A percentile compares a stretch with the other conserved stretches of the same genome.
phyloP scores from a whole-genome alignment of 257 asterid genomes.

The Fraxinus quadrangulata region DNA sequence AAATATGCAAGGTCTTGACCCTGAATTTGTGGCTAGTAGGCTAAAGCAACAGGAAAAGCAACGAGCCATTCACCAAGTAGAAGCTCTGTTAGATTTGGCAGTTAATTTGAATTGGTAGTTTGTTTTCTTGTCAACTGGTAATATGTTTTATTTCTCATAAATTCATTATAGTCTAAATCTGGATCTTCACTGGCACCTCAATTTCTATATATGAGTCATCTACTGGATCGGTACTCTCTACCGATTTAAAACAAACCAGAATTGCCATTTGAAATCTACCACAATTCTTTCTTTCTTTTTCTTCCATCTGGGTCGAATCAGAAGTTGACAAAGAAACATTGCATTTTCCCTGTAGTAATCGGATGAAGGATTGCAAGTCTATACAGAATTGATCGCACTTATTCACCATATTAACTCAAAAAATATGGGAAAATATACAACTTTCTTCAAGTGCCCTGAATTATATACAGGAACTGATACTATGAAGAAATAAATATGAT shows the following conservation, averaged over 20 bases:
- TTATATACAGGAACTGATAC: not conserved
- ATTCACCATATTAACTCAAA: not conserved
- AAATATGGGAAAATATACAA: not conserved
- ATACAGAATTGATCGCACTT: no score
- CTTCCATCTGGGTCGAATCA: no score
- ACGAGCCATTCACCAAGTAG: constrained; percentile 71
- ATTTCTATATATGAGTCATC: not conserved
- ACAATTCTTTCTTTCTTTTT: not conserved
- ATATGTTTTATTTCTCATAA: not conserved
- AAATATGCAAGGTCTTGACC: constrained; percentile 57
- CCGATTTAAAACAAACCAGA: not conserved
- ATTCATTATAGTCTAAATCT: not conserved
- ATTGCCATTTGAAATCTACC: not conserved
- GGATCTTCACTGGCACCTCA: not conserved
- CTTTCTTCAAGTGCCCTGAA: not conserved
- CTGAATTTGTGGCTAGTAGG: constrained; percentile 73
- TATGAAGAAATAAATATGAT: not conserved
- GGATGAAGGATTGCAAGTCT: no score
- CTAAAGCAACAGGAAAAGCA: constrained; percentile 92
- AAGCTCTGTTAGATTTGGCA: constrained; percentile 75
- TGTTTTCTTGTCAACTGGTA: not conserved
- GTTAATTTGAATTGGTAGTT: constrained; percentile 70
- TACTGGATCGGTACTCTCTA: not conserved
- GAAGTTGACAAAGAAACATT: no score
- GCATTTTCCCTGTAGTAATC: no score